Evolutionary conservation across 2,329 filamentous ascomycete species (phyloP), one percentile per base, ranked within the genome.

Genomic region (Aspergillus sp.): DNA sequence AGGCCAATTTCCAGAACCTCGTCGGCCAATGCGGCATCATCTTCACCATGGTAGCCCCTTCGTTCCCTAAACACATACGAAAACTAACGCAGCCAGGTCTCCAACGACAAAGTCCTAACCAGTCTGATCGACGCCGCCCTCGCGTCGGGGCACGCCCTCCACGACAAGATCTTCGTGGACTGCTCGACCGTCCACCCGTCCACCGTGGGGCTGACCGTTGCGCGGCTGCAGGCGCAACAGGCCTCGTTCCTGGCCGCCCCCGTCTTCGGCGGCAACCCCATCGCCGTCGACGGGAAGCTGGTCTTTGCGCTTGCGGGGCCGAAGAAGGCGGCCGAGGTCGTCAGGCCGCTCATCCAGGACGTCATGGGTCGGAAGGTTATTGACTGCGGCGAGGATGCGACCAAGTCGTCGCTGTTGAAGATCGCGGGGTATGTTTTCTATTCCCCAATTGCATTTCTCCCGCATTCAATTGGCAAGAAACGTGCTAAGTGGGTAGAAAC

Each of bases 131-230:
- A 62, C 13, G 60, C 65, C 5, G 63, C 62, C 2, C 47, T 64
- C 44, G 60, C 50, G 34, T 65, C 57, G 3, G 63, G 61, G 3
- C 59, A 63, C 13, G 62, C 67, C 0, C 63, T 88, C 31, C 78
- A 78, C 25, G 88, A 86, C 58, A 96, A 95, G 76, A 77, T 95
- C 32, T 87, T 96, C 60, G 82, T 96, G 16, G 91, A 96, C 65
- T 91, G 88, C 78, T 93, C 89, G 3, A 96, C 91, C 5, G 84
- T 96, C 32, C 88, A 93, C 65, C 91, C 91, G 0, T 84, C 90
- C 47, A 90, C 88, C 1, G 70, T 74, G 9, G 62, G 64, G 2
- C 54, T 62, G 1, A 65, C 72, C 1, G 63, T 69, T 6, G 58
- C 66, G 7, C 58, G 69, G 50, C 59, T 77, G 6, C 61, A 64